Evolutionary conservation across 164 flowering plant genomes (phyloP).

Genomic region (Nelumbo lutea): DNA sequence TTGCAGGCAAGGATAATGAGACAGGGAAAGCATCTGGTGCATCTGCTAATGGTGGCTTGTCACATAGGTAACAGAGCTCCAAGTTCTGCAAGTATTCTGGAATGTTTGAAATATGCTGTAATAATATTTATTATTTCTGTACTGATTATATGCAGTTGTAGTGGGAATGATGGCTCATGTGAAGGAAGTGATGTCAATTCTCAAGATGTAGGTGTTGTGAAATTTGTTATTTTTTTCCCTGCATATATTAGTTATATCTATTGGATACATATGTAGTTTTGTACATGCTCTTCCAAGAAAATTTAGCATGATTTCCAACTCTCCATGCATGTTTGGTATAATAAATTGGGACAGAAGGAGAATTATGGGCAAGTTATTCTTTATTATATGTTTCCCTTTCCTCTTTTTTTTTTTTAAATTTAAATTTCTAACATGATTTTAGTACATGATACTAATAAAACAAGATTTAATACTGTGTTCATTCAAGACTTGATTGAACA

Average conservation of each 20-base stretch:
- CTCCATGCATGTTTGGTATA: background rate
- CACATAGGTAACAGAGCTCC: conserved; percentile 21
- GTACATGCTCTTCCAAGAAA: too few relatives aligned
- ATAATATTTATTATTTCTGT: conserved; percentile 5
- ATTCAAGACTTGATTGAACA: too few relatives aligned
- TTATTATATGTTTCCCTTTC: background rate
- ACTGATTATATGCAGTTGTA: conserved; percentile 20
- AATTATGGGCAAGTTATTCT: too few relatives aligned
- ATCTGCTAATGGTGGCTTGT: conserved; percentile 20
- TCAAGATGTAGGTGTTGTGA: conserved; percentile 18
- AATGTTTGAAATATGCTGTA: background rate
- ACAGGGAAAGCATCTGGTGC: conserved; percentile 37
- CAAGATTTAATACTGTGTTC: too few relatives aligned
- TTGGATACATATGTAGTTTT: background rate
- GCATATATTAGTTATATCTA: background rate
- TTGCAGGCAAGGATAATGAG: conserved; percentile 39
- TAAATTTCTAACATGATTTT: background rate
- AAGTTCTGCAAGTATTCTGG: background rate
- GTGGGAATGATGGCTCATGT: conserved; percentile 28
- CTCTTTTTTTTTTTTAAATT: background rate
- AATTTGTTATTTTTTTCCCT: background rate
- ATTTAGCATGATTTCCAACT: too few relatives aligned
- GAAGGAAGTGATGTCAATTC: conserved; percentile 35
- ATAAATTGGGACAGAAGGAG: background rate
- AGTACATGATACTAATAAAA: too few relatives aligned